Conservation (phyloP, 306 rosid species). For the Neltuma alba region DNA sequence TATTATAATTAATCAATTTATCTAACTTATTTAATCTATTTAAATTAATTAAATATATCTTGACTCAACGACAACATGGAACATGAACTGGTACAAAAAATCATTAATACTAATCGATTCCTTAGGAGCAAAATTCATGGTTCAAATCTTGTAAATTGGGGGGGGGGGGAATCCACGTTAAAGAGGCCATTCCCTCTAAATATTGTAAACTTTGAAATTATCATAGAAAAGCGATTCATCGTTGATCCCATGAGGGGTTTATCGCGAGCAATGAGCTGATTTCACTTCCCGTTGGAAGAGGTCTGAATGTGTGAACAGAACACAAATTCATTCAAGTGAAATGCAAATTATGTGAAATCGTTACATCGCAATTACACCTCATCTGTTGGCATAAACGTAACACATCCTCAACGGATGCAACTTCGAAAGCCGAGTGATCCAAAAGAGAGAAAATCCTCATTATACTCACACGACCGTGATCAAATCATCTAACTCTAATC, state of each 20-base stretch:
- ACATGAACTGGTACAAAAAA: too few relatives aligned
- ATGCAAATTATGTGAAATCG: neutral
- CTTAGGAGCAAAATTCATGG: too few relatives aligned
- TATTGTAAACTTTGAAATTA: too few relatives aligned
- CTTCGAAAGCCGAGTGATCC: conserved; percentile 11
- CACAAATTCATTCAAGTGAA: neutral
- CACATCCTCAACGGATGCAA: neutral
- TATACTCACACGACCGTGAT: conserved; percentile 11
- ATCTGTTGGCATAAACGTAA: conserved; percentile 12
- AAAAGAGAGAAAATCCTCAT: conserved; percentile 13
- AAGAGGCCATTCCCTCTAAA: too few relatives aligned
- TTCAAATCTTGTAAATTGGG: too few relatives aligned
- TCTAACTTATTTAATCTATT: too few relatives aligned
- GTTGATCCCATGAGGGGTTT: neutral
- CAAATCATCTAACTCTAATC: conserved; percentile 16
- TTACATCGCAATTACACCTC: neutral
- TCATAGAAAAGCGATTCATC: neutral
- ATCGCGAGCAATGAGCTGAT: neutral
- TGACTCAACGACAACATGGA: too few relatives aligned
- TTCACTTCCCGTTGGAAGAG: neutral
- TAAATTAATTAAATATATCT: too few relatives aligned
- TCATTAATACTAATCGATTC: too few relatives aligned
- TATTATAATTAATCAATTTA: too few relatives aligned
- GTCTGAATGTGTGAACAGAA: neutral
- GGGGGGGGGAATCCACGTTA: too few relatives aligned